Evolutionary conservation across 2,329 filamentous ascomycete genomes (phyloP).

Genomic region (Annulohypoxylon truncatum): DNA sequence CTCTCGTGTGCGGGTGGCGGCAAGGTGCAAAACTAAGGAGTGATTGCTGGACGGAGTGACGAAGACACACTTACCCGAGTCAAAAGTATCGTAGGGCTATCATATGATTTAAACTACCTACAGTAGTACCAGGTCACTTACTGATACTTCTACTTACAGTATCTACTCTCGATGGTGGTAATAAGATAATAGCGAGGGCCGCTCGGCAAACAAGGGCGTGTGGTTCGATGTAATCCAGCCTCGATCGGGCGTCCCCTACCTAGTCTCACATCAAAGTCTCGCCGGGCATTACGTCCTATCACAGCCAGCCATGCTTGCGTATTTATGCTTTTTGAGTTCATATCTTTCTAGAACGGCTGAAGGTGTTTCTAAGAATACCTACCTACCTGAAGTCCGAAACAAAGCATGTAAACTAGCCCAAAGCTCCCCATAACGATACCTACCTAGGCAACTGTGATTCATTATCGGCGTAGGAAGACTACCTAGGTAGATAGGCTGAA

Average conservation of each 20-base stretch:
- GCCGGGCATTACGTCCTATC: conserved; percentile 28
- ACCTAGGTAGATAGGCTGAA: conserved; percentile 18
- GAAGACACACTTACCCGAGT: conserved; percentile 17
- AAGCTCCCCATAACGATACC: background rate
- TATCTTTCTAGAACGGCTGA: conserved; percentile 26
- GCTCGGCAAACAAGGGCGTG: conserved; percentile 22
- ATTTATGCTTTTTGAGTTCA: conserved; percentile 30
- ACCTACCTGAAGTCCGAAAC: conserved; percentile 34
- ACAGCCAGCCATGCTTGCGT: conserved; percentile 17
- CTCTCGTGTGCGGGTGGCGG: conserved; percentile 5
- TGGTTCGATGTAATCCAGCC: conserved; percentile 23
- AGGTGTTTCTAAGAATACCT: conserved; percentile 23
- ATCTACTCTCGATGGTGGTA: conserved; percentile 26
- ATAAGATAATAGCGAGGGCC: conserved; percentile 4
- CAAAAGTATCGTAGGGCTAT: conserved; percentile 31
- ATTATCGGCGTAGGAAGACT: background rate
- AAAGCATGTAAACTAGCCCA: conserved; percentile 2
- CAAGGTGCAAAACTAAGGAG: conserved; percentile 13
- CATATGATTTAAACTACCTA: conserved; percentile 37
- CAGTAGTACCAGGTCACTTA: conserved; percentile 3
- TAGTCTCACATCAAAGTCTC: conserved; percentile 37
- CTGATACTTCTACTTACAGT: conserved; percentile 29
- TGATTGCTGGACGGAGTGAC: conserved; percentile 15
- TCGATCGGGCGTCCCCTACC: conserved; percentile 27
- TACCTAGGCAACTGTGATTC: conserved; percentile 5